These are phyloP conservation scores for Sarocladium oryzae DNA, from an alignment of 2,329 filamentous ascomycete genomes.

Conservation along the genomic window DNA sequence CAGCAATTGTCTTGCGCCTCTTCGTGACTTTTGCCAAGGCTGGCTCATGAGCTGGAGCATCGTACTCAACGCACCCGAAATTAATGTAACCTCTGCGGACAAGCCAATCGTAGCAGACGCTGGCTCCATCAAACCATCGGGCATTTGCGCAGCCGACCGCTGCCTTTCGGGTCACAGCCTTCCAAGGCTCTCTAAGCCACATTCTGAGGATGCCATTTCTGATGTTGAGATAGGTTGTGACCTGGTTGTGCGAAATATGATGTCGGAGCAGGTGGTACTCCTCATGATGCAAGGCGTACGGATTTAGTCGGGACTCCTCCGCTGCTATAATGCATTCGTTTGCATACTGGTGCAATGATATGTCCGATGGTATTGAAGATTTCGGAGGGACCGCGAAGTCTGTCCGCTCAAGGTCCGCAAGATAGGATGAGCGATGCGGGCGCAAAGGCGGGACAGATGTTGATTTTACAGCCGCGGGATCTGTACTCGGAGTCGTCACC, in stretches of 20 bases:
- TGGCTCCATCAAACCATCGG: conserved; percentile 84
- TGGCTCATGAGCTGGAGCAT: conserved; percentile 31
- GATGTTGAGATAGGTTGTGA: conserved; percentile 93
- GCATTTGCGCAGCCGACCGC: conserved; percentile 85
- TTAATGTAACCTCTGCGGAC: conserved; percentile 91
- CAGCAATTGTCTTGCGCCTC: conserved; percentile 67
- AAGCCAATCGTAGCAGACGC: conserved; percentile 88
- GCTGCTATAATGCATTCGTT: conserved; percentile 85
- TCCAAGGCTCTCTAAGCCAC: conserved; percentile 81
- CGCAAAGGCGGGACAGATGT: conserved; percentile 10
- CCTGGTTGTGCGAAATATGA: conserved; percentile 79
- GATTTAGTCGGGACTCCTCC: conserved; percentile 81
- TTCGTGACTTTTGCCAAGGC: conserved; percentile 28
- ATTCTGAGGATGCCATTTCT: conserved; percentile 87
- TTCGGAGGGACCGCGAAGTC: conserved; percentile 61
- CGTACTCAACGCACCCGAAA: conserved; percentile 77
- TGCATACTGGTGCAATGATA: conserved; percentile 75
- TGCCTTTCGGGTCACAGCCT: conserved; percentile 74
- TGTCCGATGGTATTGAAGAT: conserved; percentile 73
- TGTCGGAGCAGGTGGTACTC: conserved; percentile 77
- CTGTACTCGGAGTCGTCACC: conserved; percentile 45
- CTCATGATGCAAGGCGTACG: conserved; percentile 77
- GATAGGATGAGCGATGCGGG: conserved; percentile 11
- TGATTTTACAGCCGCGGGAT: not conserved
- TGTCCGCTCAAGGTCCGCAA: conserved; percentile 25